These are phyloP conservation scores for Takashimella koratensis DNA, from an alignment of 1,284 basidiomycete species.

Conservation along the genomic window DNA sequence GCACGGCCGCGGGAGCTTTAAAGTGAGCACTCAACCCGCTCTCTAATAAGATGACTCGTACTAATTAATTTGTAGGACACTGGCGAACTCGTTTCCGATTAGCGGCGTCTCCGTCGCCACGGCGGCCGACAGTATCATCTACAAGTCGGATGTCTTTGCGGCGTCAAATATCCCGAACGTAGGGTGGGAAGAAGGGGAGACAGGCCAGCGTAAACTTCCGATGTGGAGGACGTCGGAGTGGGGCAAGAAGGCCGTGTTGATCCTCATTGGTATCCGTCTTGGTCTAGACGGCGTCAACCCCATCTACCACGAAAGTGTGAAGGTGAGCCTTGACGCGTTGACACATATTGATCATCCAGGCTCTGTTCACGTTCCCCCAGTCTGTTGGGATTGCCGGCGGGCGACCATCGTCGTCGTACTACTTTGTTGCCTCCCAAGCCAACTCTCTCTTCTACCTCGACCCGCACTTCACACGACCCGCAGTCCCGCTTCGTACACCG, in stretches of 20 bases:
- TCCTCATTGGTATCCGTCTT: slow-evolving; percentile 80
- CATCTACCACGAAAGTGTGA: slow-evolving; percentile 89
- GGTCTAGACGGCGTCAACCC: slow-evolving; percentile 93
- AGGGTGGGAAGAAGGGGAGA: slow-evolving; percentile 18
- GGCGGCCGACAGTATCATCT: slow-evolving; percentile 78
- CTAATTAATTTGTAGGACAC: slow-evolving; percentile 54
- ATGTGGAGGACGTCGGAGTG: slow-evolving; percentile 50
- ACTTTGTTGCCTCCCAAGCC: slow-evolving; percentile 90
- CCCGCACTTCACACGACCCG: slow-evolving; percentile 82
- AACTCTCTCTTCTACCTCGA: slow-evolving; percentile 93
- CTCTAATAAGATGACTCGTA: too few relatives aligned
- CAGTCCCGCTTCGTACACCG: slow-evolving; percentile 68
- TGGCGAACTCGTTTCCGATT: slow-evolving; percentile 75
- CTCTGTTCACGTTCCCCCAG: slow-evolving; percentile 87
- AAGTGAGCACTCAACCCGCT: slow-evolving; percentile 64
- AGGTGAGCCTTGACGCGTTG: slow-evolving; percentile 55
- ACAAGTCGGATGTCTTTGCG: slow-evolving; percentile 77
- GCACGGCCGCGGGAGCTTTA: slow-evolving; percentile 91
- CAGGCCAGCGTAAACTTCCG: background rate
- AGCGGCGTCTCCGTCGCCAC: slow-evolving; percentile 77
- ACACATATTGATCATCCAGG: slow-evolving; percentile 50
- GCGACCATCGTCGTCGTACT: slow-evolving; percentile 90
- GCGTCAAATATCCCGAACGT: slow-evolving; percentile 60
- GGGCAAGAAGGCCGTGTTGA: slow-evolving; percentile 79
- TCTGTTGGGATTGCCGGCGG: slow-evolving; percentile 95